Evolutionary conservation across 768 basidiomycete genomes (phyloP).

Genomic region (Auricularia sp.): DNA sequence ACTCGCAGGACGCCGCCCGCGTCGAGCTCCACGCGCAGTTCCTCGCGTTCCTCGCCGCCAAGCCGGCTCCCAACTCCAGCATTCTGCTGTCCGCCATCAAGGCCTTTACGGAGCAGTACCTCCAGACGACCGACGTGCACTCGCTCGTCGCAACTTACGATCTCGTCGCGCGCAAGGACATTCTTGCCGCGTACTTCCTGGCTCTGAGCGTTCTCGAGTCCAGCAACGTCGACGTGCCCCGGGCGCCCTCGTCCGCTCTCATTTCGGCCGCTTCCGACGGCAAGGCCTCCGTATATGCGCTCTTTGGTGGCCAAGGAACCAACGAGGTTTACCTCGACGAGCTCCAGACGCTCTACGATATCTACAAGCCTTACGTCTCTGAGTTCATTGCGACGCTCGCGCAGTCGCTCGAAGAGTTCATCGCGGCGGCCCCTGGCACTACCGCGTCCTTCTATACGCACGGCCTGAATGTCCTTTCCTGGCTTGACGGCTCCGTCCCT

Average conservation of each 20-base stretch:
- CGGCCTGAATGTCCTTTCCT: constrained; percentile 73
- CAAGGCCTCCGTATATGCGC: constrained; percentile 71
- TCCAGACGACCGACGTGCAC: constrained; percentile 69
- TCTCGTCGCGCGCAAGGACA: constrained; percentile 61
- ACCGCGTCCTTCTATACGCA: constrained; percentile 49
- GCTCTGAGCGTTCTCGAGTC: constrained; percentile 63
- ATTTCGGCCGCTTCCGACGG: constrained; percentile 50
- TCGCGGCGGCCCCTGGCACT: constrained; percentile 20
- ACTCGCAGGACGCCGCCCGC: constrained; percentile 51
- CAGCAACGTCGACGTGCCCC: constrained; percentile 45
- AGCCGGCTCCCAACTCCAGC: constrained; percentile 45
- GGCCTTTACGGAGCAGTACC: constrained; percentile 69
- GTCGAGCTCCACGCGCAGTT: constrained; percentile 78
- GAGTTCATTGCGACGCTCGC: constrained; percentile 55
- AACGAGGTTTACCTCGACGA: constrained; percentile 99
- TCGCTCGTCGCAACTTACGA: constrained; percentile 67
- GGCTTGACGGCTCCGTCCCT: constrained; percentile 63
- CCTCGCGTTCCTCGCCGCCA: constrained; percentile 62
- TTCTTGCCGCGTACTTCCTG: constrained; percentile 70
- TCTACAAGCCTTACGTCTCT: constrained; percentile 78
- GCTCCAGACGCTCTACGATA: constrained; percentile 82
- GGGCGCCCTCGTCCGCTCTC: constrained; percentile 55
- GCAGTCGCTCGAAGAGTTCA: constrained; percentile 39
- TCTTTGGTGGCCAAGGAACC: constrained; percentile 96
- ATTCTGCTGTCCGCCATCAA: constrained; percentile 68